Conservation (phyloP, 192 early-diverging fungal genomes). For the Geranomyces michiganensis region DNA sequence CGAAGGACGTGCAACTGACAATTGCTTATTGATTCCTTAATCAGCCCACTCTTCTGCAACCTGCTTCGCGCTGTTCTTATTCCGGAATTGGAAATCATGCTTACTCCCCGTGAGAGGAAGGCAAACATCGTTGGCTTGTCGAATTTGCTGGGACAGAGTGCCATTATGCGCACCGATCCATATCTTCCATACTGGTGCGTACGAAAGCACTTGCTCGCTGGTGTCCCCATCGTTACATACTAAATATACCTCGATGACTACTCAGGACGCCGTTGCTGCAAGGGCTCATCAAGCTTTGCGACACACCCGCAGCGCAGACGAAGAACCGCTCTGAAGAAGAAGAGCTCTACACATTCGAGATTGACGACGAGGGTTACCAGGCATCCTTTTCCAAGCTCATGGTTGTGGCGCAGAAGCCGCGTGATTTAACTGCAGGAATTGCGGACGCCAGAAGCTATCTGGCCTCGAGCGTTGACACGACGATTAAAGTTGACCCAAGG, state of each 20-base stretch:
- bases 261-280: conserved; percentile 57
- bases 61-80: conserved; percentile 68
- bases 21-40: conserved; percentile 27
- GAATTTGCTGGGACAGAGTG: conserved; percentile 60
- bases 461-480: neutral
- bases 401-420: conserved; percentile 64
- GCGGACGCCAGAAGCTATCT: conserved; percentile 2
- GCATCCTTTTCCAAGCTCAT: conserved; percentile 79
- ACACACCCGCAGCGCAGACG: conserved; percentile 55
- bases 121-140: conserved; percentile 65
- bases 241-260: too few relatives aligned
- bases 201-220: too few relatives aligned
- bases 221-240: neutral
- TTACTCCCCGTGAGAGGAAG: conserved; percentile 63
- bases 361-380: conserved; percentile 84
- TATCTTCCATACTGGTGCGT: conserved; percentile 17
- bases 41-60: conserved; percentile 62
- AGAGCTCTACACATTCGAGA: conserved; percentile 56
- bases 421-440: conserved; percentile 67
- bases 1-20: conserved; percentile 1
- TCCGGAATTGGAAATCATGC: conserved; percentile 62
- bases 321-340: conserved; percentile 36
- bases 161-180: conserved; percentile 34
- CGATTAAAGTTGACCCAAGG: neutral
- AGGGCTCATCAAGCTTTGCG: conserved; percentile 59